Conservation (phyloP, 306 rosid species). For the Acacia acuminata region DNA sequence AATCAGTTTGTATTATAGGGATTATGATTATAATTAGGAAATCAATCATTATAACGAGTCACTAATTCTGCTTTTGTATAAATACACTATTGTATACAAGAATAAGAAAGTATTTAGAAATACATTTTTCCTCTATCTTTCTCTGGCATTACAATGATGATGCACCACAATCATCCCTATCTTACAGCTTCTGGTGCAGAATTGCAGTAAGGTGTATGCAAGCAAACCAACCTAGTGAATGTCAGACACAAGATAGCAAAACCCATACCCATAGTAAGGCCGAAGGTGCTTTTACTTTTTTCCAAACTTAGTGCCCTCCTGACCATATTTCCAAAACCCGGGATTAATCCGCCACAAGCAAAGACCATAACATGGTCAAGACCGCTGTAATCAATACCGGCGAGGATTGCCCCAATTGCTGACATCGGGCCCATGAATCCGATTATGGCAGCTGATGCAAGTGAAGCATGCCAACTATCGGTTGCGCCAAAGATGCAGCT, state of each 20-base stretch:
- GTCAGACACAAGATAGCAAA: conserved; percentile 79
- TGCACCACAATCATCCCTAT: conserved; percentile 41
- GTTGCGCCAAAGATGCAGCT: conserved; percentile 95
- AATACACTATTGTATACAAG: too few relatives aligned
- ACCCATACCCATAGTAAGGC: conserved; percentile 66
- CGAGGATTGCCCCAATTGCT: conserved; percentile 92
- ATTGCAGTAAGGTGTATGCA: conserved; percentile 99
- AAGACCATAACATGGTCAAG: conserved; percentile 90
- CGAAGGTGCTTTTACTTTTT: conserved; percentile 61
- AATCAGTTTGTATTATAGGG: too few relatives aligned
- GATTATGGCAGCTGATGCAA: conserved; percentile 81
- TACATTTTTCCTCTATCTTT: too few relatives aligned
- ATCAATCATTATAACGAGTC: too few relatives aligned
- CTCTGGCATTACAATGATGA: neutral
- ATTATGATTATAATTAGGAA: too few relatives aligned
- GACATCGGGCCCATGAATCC: conserved; percentile 93
- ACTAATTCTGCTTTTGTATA: too few relatives aligned
- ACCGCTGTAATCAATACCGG: conserved; percentile 93
- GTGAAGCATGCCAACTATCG: conserved; percentile 93
- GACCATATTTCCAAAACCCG: conserved; percentile 67
- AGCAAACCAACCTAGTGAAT: conserved; percentile 93
- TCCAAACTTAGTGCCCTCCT: conserved; percentile 79
- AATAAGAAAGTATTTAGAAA: too few relatives aligned
- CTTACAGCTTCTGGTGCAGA: conserved; percentile 98
- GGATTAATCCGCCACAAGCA: conserved; percentile 92